These are phyloP conservation scores for Talaromyces sp. DNA, from an alignment of 2,329 filamentous ascomycete genomes.

Conservation along the genomic window DNA sequence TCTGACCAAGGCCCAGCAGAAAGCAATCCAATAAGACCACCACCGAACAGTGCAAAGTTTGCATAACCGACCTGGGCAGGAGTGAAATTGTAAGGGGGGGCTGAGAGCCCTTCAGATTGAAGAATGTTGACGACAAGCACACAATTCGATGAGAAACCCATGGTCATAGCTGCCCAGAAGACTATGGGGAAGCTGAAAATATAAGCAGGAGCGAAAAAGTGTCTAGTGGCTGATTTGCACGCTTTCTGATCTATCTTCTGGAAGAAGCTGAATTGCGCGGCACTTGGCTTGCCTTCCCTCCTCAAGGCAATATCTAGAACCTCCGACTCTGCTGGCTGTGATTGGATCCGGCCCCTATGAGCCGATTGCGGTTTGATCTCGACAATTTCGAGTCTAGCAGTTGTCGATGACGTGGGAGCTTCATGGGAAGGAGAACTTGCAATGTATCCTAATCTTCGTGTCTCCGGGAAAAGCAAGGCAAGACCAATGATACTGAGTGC, in stretches of 20 bases:
- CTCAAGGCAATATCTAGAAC: slow-evolving; percentile 16
- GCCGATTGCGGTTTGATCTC: not conserved
- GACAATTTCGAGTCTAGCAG: not conserved
- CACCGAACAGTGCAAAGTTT: slow-evolving; percentile 47
- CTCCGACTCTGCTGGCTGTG: not conserved
- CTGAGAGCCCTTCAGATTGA: slow-evolving; percentile 46
- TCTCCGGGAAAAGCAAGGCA: slow-evolving; percentile 43
- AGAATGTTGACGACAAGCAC: slow-evolving; percentile 52
- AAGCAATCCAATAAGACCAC: slow-evolving; percentile 41
- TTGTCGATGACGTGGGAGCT: not conserved
- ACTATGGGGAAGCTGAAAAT: slow-evolving; percentile 48
- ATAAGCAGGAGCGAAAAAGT: slow-evolving; percentile 31
- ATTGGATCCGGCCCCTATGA: not conserved
- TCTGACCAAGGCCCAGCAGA: slow-evolving; percentile 57
- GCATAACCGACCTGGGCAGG: slow-evolving; percentile 48
- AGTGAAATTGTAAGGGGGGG: slow-evolving; percentile 46
- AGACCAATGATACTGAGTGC: slow-evolving; percentile 40
- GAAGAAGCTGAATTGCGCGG: slow-evolving; percentile 37
- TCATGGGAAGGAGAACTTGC: not conserved
- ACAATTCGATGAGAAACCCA: slow-evolving; percentile 36
- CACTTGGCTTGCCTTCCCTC: slow-evolving; percentile 38
- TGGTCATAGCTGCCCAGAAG: slow-evolving; percentile 35
- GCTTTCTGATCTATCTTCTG: slow-evolving; percentile 33
- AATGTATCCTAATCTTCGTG: slow-evolving; percentile 22
- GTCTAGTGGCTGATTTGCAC: slow-evolving; percentile 39